Evolutionary conservation across 1,284 basidiomycete genomes (phyloP).

Genomic region (Puccinia horiana): DNA sequence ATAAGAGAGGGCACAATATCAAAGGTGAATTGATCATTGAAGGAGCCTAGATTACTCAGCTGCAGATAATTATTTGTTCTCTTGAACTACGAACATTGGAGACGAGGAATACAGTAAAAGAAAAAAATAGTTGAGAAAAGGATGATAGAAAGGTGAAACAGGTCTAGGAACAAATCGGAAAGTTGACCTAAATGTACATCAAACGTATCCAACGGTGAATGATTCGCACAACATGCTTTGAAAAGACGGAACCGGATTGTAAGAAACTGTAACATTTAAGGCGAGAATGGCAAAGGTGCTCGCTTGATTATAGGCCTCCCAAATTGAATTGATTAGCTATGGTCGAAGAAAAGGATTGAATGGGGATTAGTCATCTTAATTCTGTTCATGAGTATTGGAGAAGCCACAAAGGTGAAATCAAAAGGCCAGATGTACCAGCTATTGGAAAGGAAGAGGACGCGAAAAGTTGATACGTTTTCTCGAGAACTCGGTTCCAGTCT

Average conservation of each 20-base stretch:
- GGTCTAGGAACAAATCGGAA: too few relatives aligned
- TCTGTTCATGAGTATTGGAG: neutral
- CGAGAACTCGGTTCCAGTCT: neutral
- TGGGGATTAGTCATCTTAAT: neutral
- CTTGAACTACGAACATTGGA: neutral
- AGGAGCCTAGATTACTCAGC: too few relatives aligned
- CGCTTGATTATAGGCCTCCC: neutral
- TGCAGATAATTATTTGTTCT: too few relatives aligned
- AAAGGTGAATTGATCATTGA: too few relatives aligned
- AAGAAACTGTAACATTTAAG: neutral
- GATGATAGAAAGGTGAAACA: too few relatives aligned
- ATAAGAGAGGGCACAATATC: too few relatives aligned
- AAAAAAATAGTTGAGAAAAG: neutral
- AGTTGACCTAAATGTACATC: neutral
- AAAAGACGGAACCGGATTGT: neutral
- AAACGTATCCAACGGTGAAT: neutral
- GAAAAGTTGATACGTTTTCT: neutral
- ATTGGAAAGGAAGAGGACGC: neutral
- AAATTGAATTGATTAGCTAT: neutral
- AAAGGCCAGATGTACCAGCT: neutral
- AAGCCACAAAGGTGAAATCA: neutral
- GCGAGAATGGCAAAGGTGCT: neutral
- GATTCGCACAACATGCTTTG: neutral
- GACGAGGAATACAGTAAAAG: neutral
- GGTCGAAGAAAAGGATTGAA: neutral